A percentile compares a stretch with the other conserved stretches of the same genome.
These are phyloP conservation scores for Gillenia trifoliata DNA, from an alignment of 306 rosid species.

Conservation along the genomic window DNA sequence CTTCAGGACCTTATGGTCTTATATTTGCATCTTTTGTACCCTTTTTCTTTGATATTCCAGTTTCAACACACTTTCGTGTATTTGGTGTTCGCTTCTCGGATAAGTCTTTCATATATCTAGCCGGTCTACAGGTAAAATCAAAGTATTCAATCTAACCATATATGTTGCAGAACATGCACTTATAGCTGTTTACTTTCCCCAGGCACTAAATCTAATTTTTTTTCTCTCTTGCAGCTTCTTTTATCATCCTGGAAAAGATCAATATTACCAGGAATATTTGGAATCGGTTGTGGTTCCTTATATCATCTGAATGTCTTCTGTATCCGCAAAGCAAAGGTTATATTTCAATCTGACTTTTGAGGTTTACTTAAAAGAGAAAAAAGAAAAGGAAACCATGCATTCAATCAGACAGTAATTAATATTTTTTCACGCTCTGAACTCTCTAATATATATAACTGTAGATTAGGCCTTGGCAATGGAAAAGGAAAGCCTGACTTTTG, in stretches of 20 bases:
- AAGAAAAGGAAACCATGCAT: background rate
- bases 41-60: conserved; percentile 95
- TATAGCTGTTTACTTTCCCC: conserved; percentile 5
- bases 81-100: conserved; percentile 79
- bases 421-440: background rate
- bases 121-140: conserved; percentile 79
- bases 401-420: background rate
- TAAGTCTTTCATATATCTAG: conserved; percentile 90
- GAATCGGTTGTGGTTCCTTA: conserved; percentile 85
- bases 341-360: conserved; percentile 1
- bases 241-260: conserved; percentile 94
- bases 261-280: conserved; percentile 85
- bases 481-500: background rate
- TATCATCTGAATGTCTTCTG: conserved; percentile 75
- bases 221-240: conserved; percentile 61
- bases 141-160: background rate
- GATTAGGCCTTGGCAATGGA: background rate
- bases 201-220: conserved; percentile 22
- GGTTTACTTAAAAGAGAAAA: background rate
- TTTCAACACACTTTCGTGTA: conserved; percentile 80
- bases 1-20: conserved; percentile 96
- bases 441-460: background rate
- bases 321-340: conserved; percentile 92
- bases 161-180: background rate
- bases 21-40: conserved; percentile 93